A percentile compares a stretch with the other conserved stretches of the same genome.
These are phyloP conservation scores for Pulveroboletus sp. DNA, from an alignment of 768 basidiomycete species.

Conservation along the genomic window DNA sequence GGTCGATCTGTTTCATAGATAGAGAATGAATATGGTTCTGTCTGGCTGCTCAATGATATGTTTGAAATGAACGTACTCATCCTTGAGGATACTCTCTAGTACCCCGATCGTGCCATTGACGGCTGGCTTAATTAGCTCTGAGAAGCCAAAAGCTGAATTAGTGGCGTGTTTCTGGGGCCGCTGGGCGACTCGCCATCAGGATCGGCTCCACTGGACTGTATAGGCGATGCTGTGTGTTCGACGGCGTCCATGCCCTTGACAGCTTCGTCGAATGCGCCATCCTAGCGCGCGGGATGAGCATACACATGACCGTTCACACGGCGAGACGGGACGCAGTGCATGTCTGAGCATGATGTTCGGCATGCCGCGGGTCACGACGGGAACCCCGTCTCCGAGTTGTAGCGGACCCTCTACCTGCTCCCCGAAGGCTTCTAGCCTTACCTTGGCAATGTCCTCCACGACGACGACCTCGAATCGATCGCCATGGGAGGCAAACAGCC, in stretches of 20 bases:
- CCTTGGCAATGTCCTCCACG: constrained; percentile 64
- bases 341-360: too few relatives aligned
- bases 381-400: too few relatives aligned
- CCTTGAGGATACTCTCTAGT: constrained; percentile 52
- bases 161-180: too few relatives aligned
- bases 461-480: constrained; percentile 59
- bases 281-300: constrained; percentile 29
- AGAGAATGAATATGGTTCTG: not conserved
- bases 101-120: constrained; percentile 65
- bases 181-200: constrained; percentile 29
- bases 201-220: constrained; percentile 43
- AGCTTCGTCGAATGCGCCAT: constrained; percentile 72
- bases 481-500: constrained; percentile 49
- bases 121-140: constrained; percentile 66
- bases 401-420: too few relatives aligned
- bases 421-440: too few relatives aligned
- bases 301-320: not conserved
- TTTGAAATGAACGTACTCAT: constrained; percentile 36
- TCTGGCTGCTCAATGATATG: not conserved
- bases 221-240: constrained; percentile 64
- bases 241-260: constrained; percentile 74
- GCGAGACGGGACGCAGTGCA: too few relatives aligned
- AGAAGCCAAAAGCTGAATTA: not conserved
- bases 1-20: constrained; percentile 28
- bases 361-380: too few relatives aligned